Conservation (phyloP, 176 grass and related monocot species). For the Bothriochloa decipiens region DNA sequence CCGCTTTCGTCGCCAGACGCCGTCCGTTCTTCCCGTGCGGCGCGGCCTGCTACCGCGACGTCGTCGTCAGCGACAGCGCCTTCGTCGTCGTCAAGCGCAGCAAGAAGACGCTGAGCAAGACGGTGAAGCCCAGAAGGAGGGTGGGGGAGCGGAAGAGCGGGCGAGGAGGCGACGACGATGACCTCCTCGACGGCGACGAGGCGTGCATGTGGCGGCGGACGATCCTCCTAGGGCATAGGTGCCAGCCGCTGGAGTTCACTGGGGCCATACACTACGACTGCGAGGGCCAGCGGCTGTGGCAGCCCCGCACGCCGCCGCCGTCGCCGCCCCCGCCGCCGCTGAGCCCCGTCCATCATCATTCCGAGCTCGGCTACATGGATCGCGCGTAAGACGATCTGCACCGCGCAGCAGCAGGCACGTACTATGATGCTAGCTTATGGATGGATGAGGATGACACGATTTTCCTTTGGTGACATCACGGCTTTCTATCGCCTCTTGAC, state of each 20-base stretch:
- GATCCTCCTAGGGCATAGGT: slow-evolving; percentile 68
- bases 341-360: slow-evolving; percentile 30
- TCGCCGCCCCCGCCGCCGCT: slow-evolving; percentile 27
- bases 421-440: not conserved
- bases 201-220: slow-evolving; percentile 55
- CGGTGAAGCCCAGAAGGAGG: slow-evolving; percentile 24
- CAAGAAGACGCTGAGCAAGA: slow-evolving; percentile 26
- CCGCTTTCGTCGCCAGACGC: not conserved
- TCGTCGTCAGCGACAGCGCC: slow-evolving; percentile 35
- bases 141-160: not conserved
- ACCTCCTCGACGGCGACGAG: slow-evolving; percentile 14
- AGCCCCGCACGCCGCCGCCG: slow-evolving; percentile 30
- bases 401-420: not conserved
- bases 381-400: not conserved
- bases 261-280: slow-evolving; percentile 70
- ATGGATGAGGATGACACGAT: not conserved
- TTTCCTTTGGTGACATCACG: not conserved
- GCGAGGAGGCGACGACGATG: not conserved
- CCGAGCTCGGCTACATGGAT: slow-evolving; percentile 23
- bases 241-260: slow-evolving; percentile 63
- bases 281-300: slow-evolving; percentile 45
- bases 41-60: not conserved
- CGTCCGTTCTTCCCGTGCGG: slow-evolving; percentile 41
- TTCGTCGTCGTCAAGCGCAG: slow-evolving; percentile 44
- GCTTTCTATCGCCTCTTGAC: not conserved